Percentiles rank a stretch among this genome's conserved stretches.
Conservation (phyloP, 2,329 filamentous ascomycete species). For the Zymoseptoria crescenta region DNA sequence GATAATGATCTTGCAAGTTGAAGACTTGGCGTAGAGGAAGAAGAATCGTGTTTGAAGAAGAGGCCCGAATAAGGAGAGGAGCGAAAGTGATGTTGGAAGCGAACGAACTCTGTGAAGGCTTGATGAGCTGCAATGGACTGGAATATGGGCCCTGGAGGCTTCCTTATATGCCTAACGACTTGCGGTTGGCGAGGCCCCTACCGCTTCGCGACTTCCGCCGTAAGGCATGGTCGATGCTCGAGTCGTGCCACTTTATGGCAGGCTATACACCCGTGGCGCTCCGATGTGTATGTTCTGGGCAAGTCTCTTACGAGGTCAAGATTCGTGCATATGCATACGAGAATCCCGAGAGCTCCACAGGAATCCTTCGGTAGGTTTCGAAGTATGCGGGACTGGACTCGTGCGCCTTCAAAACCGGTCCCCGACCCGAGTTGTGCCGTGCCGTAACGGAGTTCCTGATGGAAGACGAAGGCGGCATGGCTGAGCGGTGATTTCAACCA, state of each 20-base stretch:
- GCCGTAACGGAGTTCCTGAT: background rate
- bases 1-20: background rate
- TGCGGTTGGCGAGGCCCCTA: background rate
- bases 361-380: background rate
- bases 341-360: background rate
- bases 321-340: background rate
- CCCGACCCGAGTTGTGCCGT: background rate
- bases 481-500: background rate
- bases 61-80: background rate
- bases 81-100: background rate
- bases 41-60: no score
- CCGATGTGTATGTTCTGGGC: background rate
- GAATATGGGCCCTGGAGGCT: background rate
- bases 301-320: background rate
- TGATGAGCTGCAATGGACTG: background rate
- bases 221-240: background rate
- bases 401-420: background rate
- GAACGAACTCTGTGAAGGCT: background rate
- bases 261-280: background rate
- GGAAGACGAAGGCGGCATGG: no score
- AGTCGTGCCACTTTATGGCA: background rate
- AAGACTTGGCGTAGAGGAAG: no score
- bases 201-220: background rate
- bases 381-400: background rate
- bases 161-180: background rate